Evolutionary conservation across 176 grass and related monocot species (phyloP).

Genomic region (Cocos nucifera): DNA sequence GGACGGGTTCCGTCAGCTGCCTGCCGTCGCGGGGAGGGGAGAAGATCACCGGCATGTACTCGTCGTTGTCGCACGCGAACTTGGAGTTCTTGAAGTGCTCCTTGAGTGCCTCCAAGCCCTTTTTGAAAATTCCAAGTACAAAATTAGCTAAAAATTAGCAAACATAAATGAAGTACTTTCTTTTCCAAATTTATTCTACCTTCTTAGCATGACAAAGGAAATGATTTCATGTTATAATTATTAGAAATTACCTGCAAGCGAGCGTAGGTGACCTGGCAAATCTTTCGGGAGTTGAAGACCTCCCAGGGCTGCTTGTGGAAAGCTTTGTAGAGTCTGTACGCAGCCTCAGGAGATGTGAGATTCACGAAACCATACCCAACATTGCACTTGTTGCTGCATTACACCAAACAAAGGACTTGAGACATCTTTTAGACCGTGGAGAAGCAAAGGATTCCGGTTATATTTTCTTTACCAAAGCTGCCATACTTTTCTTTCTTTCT

Average conservation of each 20-base stretch:
- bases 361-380: conserved; percentile 99
- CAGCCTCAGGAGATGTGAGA: conserved; percentile 80
- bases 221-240: too few relatives aligned
- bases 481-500: too few relatives aligned
- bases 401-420: neutral
- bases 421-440: too few relatives aligned
- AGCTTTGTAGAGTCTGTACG: conserved; percentile 82
- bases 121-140: neutral
- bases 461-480: too few relatives aligned
- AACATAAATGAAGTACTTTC: too few relatives aligned
- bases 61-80: conserved; percentile 91
- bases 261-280: conserved; percentile 99
- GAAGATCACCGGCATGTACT: conserved; percentile 89
- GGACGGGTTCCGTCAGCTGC: conserved; percentile 63
- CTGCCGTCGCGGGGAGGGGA: conserved; percentile 79
- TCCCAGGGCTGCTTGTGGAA: conserved; percentile 97
- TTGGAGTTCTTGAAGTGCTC: conserved; percentile 99
- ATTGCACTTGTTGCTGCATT: conserved; percentile 95
- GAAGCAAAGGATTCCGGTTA: too few relatives aligned
- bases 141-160: neutral
- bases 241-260: conserved; percentile 52
- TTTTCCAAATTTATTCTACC: too few relatives aligned
- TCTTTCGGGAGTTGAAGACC: conserved; percentile 95
- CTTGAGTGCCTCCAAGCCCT: conserved; percentile 90
- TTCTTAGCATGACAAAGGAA: too few relatives aligned